A percentile compares a stretch with the other conserved stretches of the same genome.
Evolutionary conservation across 202 grass and related monocot genomes (phyloP).

Genomic region (Cymbopogon flexuosus): DNA sequence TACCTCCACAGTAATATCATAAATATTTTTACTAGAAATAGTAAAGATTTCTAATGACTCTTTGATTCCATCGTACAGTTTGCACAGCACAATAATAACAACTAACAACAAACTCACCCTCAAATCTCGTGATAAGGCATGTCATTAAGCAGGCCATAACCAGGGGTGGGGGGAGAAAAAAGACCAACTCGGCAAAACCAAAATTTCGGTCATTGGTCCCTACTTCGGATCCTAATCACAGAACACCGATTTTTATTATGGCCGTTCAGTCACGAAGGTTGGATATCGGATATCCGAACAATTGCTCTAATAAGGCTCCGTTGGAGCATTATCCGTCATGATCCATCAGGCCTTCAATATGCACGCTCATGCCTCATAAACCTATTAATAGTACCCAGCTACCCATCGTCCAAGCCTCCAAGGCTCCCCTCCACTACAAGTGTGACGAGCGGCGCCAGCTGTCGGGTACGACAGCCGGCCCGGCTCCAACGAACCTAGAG

Average conservation of each 20-base stretch:
- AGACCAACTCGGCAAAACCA: background rate
- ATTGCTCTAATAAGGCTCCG: background rate
- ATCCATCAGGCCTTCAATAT: too few relatives aligned
- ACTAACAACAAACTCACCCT: background rate
- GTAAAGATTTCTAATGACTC: background rate
- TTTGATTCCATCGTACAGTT: background rate
- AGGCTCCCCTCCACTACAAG: background rate
- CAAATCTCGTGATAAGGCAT: conserved; percentile 2
- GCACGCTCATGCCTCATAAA: too few relatives aligned
- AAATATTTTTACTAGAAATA: background rate
- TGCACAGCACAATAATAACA: background rate
- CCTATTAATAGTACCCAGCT: too few relatives aligned
- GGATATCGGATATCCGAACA: background rate
- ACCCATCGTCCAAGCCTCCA: background rate
- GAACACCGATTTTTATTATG: background rate
- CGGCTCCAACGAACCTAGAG: too few relatives aligned
- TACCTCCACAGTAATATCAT: background rate
- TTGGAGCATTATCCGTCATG: background rate
- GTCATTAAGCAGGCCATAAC: background rate
- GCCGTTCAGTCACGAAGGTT: background rate
- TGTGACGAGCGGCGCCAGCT: too few relatives aligned
- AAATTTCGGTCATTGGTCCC: background rate
- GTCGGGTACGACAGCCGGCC: too few relatives aligned
- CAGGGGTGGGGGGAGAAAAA: background rate
- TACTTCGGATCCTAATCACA: background rate